These are phyloP conservation scores for Gyromitra esculenta DNA, from an alignment of 2,329 filamentous ascomycete genomes.

Conservation along the genomic window DNA sequence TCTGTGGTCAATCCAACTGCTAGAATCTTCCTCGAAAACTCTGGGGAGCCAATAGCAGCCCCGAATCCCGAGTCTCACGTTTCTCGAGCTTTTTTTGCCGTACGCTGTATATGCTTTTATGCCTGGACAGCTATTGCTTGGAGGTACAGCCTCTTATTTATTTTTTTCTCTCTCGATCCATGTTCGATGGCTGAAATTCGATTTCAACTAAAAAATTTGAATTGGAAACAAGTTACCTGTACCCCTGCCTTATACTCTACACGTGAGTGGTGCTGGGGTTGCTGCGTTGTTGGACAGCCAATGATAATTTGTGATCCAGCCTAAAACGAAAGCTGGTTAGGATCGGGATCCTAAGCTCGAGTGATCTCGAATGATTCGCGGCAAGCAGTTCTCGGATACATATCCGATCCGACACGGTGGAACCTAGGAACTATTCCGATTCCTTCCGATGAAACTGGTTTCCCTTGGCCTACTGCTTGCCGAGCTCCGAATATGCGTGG, in stretches of 20 bases:
- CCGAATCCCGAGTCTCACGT: too few relatives aligned
- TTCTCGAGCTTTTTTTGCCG: not conserved
- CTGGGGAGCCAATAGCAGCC: too few relatives aligned
- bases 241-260: too few relatives aligned
- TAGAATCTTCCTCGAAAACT: too few relatives aligned
- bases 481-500: conserved; percentile 1
- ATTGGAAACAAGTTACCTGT: too few relatives aligned
- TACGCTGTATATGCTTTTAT: not conserved
- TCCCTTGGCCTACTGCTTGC: not conserved
- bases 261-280: too few relatives aligned
- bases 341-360: not conserved
- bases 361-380: conserved; percentile 10
- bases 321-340: not conserved
- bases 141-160: not conserved
- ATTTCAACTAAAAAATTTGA: too few relatives aligned
- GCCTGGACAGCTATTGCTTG: not conserved
- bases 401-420: not conserved
- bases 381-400: not conserved
- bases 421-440: not conserved
- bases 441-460: not conserved
- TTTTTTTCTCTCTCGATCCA: not conserved
- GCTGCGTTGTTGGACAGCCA: too few relatives aligned
- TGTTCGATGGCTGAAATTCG: too few relatives aligned
- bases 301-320: not conserved
- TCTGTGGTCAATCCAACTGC: too few relatives aligned